Evolutionary conservation across 441 rosid species (phyloP).

Genomic region (Capsella rubella): DNA sequence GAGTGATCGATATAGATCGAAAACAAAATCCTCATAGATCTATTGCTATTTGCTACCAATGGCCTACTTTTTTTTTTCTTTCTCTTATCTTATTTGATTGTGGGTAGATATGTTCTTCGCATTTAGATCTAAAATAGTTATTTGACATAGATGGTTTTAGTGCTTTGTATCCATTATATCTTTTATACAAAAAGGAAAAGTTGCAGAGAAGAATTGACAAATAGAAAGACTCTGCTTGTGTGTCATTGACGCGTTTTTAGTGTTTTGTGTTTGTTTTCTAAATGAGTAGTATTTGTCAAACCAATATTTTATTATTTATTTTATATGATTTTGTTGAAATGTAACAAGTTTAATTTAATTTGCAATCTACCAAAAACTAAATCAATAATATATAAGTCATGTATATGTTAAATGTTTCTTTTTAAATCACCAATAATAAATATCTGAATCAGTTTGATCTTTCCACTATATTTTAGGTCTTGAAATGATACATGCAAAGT

Average conservation of each 20-base stretch:
- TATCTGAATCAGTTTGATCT: background rate
- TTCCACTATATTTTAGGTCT: background rate
- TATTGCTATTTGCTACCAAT: conserved; percentile 23
- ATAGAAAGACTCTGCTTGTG: background rate
- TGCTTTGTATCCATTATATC: conserved; percentile 5
- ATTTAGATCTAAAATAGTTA: background rate
- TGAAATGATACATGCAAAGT: background rate
- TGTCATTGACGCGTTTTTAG: background rate
- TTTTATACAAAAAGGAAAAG: too few relatives aligned
- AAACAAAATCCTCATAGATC: conserved; percentile 31
- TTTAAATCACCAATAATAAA: background rate
- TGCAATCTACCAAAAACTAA: too few relatives aligned
- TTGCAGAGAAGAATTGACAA: too few relatives aligned
- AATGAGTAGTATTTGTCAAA: background rate
- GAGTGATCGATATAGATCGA: conserved; percentile 39
- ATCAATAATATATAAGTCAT: background rate
- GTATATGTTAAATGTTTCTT: background rate
- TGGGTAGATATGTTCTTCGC: conserved; percentile 17
- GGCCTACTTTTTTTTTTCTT: conserved; percentile 28
- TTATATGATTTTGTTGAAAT: too few relatives aligned
- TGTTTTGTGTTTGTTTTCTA: background rate
- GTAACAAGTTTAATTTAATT: background rate
- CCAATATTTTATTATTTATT: background rate
- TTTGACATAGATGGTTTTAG: conserved; percentile 3
- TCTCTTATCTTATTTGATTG: background rate